A percentile compares a stretch with the other conserved stretches of the same genome.
phyloP scores from a whole-genome alignment of 2,329 filamentous ascomycete genomes.

The Cercospora berteroae region DNA sequence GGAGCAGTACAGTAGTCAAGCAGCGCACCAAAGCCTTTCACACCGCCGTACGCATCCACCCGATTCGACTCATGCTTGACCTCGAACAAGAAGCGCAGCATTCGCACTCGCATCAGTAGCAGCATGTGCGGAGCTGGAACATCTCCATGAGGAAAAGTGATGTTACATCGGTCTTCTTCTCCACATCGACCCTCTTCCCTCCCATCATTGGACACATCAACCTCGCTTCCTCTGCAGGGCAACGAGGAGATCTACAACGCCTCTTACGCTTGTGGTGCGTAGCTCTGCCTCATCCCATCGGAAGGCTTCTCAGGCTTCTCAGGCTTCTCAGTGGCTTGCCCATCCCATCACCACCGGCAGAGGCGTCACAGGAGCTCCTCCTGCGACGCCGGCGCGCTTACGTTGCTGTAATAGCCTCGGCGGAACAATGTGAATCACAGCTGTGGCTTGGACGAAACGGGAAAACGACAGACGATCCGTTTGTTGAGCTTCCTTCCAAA shows the following conservation, averaged over 20 bases:
- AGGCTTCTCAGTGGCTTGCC: background rate
- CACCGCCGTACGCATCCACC: background rate
- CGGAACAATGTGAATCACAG: too few relatives aligned
- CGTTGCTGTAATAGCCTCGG: background rate
- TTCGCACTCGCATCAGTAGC: background rate
- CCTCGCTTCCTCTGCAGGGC: background rate
- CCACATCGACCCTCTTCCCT: background rate
- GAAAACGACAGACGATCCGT: background rate
- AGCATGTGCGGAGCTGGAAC: background rate
- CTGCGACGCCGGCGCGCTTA: background rate
- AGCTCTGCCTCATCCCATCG: background rate
- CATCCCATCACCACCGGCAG: background rate
- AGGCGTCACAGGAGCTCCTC: background rate
- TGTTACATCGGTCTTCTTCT: conserved; percentile 8
- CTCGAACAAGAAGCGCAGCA: background rate
- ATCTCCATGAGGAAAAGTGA: conserved; percentile 6
- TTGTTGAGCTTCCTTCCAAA: background rate
- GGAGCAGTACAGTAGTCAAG: too few relatives aligned
- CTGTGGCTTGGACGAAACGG: background rate
- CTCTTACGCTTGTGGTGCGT: conserved; percentile 10
- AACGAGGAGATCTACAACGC: conserved; percentile 12
- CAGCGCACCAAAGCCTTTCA: background rate
- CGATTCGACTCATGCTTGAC: background rate
- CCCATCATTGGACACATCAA: background rate
- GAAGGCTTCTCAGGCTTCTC: background rate